Evolutionary conservation across 352 stramenopile genomes (phyloP), one percentile per base, ranked within the genome.

Genomic region (Globisporangium okanoganense): DNA sequence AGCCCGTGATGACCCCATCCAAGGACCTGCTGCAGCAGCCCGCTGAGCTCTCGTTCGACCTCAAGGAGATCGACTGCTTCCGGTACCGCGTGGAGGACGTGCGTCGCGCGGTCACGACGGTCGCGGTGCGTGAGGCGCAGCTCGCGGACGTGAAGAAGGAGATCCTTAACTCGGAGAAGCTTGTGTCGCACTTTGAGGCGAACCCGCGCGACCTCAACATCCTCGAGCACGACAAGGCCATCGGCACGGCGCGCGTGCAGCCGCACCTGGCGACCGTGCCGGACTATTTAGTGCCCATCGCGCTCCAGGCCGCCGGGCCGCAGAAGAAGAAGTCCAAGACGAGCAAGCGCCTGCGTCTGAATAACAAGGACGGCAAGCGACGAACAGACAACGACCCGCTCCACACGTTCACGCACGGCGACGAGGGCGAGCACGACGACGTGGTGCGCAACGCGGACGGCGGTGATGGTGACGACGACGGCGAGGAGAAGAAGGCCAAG

Each of bases 41-140:
- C 10, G 89, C 92, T 35, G 89, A 96, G 40, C 80, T 99, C 10
- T 87, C 96, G 53, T 99, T 99, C 65, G 94, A 99, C 71, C 75
- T 99, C 36, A 90, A 92, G 33, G 97, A 99, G 73, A 97, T 99
- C 60, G 96, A 99, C 67, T 97, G 94, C 57, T 99, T 99, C 76
- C 87, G 97, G 5, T 99, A 98, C 70, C 85, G 95, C 27, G 96
- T 99, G n/a, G 88, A 98, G 54, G 92, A 98, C 68, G 95, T 99
- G 35, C 84, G 88, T 44, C 87, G 96, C 45, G 93, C 94, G 18
- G 95, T 99, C 31, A 99, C 97, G 5, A 79, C 83, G 52, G 87
- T 96, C 8, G 87, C 92, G 6, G 87, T 99, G n/a, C 82, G 89
- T 18, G 97, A 99, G 69, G 90, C 94, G 13, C 88, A 98, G 65